Conservation (phyloP, 1,284 basidiomycete genomes). For the Neolentinus lepideus region DNA sequence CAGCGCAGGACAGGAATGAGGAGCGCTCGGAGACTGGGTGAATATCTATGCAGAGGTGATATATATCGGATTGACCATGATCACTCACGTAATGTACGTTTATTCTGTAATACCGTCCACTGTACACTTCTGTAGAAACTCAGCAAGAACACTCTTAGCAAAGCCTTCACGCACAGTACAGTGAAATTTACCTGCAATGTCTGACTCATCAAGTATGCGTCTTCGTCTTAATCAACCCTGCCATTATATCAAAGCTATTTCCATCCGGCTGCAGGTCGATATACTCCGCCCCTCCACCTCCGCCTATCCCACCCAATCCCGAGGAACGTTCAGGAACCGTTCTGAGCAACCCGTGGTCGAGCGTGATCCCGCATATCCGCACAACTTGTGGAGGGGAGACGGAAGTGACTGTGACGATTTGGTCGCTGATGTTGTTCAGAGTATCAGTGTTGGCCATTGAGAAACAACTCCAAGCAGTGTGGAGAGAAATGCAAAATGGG, state of each 20-base stretch:
- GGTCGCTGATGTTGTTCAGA: constrained; percentile 51
- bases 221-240: constrained; percentile 78
- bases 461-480: no score
- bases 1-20: no score
- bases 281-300: constrained; percentile 27
- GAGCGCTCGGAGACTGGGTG: no score
- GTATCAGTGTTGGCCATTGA: constrained; percentile 3
- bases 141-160: no score
- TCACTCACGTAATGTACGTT: no score
- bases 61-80: no score
- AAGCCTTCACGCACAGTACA: no score
- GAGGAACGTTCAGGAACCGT: constrained; percentile 53
- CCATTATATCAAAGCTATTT: constrained; percentile 95
- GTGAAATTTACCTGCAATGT: no score
- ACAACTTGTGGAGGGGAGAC: constrained; percentile 63
- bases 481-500: no score
- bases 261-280: constrained; percentile 87
- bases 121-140: no score
- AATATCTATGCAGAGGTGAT: no score
- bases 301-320: constrained; percentile 33
- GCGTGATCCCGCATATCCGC: constrained; percentile 82
- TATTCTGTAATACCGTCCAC: no score
- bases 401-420: constrained; percentile 79
- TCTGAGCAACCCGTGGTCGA: constrained; percentile 81
- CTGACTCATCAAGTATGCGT: constrained; percentile 2